Percentiles rank a stretch among this genome's conserved stretches.
Conservation (phyloP, 2,329 filamentous ascomycete genomes). For the Rhinocladiella similis region DNA sequence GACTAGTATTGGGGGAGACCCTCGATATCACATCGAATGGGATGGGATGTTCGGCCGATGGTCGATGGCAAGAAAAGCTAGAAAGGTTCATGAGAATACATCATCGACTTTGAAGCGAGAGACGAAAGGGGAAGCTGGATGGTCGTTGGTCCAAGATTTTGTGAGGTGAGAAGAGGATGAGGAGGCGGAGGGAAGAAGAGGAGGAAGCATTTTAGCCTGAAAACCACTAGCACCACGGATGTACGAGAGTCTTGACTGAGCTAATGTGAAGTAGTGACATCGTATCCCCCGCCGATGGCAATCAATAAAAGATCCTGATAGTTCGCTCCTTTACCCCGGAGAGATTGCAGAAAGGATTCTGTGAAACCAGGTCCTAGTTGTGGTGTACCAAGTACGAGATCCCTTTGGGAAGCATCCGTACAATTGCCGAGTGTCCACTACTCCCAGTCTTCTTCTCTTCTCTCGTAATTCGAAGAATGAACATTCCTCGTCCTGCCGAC, state of each 20-base stretch:
- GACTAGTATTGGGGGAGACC: neutral
- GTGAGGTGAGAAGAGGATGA: neutral
- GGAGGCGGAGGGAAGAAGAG: neutral
- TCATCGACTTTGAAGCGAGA: neutral
- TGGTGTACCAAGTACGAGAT: too few species aligned
- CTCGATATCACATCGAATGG: neutral
- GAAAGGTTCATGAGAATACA: neutral
- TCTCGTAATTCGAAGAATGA: neutral
- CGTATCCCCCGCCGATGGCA: too few species aligned
- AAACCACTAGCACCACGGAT: too few species aligned
- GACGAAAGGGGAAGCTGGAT: constrained; percentile 4
- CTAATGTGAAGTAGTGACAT: too few species aligned
- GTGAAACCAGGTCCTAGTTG: too few species aligned
- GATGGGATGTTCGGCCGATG: neutral
- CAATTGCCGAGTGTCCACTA: neutral
- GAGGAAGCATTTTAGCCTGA: neutral
- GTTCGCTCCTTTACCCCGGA: too few species aligned
- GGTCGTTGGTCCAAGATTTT: neutral
- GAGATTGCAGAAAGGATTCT: too few species aligned
- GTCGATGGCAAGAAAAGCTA: neutral
- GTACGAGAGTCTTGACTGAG: too few species aligned
- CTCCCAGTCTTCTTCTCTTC: neutral
- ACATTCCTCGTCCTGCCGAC: neutral
- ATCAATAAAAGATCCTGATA: too few species aligned
- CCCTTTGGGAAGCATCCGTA: too few species aligned